Percentiles rank a stretch among this genome's conserved stretches.
These are phyloP conservation scores for Pharus latifolius DNA, from an alignment of 176 grass and related monocot genomes.

Conservation along the genomic window DNA sequence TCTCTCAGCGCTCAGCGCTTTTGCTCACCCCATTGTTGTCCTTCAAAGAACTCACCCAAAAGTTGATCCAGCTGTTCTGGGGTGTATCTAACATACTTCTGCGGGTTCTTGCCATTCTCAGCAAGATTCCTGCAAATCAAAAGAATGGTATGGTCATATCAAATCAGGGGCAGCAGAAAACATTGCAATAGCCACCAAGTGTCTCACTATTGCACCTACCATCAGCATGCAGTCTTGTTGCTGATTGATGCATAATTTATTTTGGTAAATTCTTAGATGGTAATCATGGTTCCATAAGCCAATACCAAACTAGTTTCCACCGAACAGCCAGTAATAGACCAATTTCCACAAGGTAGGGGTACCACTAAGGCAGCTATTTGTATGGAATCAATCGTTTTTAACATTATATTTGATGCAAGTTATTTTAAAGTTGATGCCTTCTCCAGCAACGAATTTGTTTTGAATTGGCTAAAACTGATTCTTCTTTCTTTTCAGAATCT, in stretches of 20 bases:
- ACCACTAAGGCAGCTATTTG: too few relatives aligned
- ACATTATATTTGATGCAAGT: too few relatives aligned
- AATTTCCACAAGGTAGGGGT: too few relatives aligned
- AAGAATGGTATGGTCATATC: not conserved
- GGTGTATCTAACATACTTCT: conserved; percentile 54
- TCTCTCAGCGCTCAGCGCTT: conserved; percentile 24
- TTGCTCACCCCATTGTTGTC: conserved; percentile 35
- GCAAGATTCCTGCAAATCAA: conserved; percentile 38
- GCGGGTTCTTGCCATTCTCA: conserved; percentile 54
- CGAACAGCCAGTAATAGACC: too few relatives aligned
- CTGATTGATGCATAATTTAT: not conserved
- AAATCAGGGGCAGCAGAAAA: not conserved
- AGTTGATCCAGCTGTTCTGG: conserved; percentile 48
- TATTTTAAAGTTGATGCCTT: too few relatives aligned
- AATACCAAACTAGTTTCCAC: too few relatives aligned
- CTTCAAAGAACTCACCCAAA: conserved; percentile 55
- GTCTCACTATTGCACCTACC: not conserved
- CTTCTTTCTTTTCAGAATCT: too few relatives aligned
- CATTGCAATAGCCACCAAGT: not conserved
- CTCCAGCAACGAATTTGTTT: too few relatives aligned
- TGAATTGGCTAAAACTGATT: too few relatives aligned
- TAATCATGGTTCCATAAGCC: too few relatives aligned
- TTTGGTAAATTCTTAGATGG: too few relatives aligned
- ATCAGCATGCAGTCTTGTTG: not conserved
- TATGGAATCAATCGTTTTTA: too few relatives aligned